Base-by-base conservation (phyloP, 73 alveolate species). In the Blepharisma japonicum region DNA sequence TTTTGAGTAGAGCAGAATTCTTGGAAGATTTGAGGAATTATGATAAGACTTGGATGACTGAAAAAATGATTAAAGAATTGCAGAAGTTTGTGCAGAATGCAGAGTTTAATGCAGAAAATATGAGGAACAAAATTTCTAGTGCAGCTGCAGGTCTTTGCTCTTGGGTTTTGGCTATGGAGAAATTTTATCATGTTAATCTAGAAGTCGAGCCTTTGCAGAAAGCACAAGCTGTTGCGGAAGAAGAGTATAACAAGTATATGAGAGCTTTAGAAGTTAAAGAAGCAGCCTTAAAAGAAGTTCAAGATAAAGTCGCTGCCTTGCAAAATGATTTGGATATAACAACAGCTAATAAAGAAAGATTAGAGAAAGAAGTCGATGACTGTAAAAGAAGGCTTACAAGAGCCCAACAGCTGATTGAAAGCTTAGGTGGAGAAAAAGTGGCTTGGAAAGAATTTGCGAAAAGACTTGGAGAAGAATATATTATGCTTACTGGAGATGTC, bases 341-440 rank as follows among this genome's bases (percentile, higher is more conserved):
- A 20, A 82, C 92, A 53, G 98, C 92, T 7, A 88, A 91, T 80
- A 97, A 95, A 72, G 96, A 85, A 20, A 85, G 87, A 79, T 93
- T 97, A 70, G 99, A 95, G 81, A 77, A 81, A 46, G 94, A 91
- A 71, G 94, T 91, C 79, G 96, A 94, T 77, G 97, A 89, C 71
- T 92, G 98, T 68, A 87, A 94, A 68, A 90, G 89, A 71, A 81
- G 95, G 84, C 81, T 97, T 71, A 96, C 88, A 81, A 89, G 99
- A 77, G 99, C 99, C 0, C 92, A 91, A 77, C 92, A 91, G 70
- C 91, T 97, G 82, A 97, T 96, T 81, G 98, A 97, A 78, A 89
- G 96, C 27, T 86, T 97, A 56, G 99, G 99, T 21, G 99, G 99
- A 38, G 99, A 97, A 83, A 97, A 97, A 88, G 96, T 94, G 21